Evolutionary conservation across 2,329 filamentous ascomycete genomes (phyloP).

Genomic region (Ophiostoma ulmi): DNA sequence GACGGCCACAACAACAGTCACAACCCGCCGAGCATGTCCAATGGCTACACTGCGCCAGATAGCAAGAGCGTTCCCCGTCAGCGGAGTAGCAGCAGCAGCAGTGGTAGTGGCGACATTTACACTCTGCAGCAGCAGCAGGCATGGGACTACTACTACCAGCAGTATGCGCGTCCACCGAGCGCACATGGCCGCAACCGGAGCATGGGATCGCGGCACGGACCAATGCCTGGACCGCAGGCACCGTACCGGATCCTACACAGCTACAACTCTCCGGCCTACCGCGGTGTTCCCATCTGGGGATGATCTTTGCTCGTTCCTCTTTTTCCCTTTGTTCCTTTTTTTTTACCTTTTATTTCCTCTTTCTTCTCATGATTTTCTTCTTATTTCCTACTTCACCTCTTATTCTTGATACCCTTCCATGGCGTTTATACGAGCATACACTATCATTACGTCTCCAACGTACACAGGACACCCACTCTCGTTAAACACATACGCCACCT

Average conservation of each 20-base stretch:
- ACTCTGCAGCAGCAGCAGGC: slow-evolving; percentile 29
- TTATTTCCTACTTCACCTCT: neutral
- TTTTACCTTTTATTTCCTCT: neutral
- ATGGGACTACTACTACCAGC: slow-evolving; percentile 35
- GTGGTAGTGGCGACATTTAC: slow-evolving; percentile 3
- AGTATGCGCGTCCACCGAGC: slow-evolving; percentile 32
- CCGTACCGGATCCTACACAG: slow-evolving; percentile 53
- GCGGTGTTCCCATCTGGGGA: slow-evolving; percentile 52
- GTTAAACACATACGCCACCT: neutral
- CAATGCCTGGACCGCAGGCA: slow-evolving; percentile 26
- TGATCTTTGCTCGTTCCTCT: slow-evolving; percentile 28
- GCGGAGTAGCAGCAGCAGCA: neutral
- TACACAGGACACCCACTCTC: neutral
- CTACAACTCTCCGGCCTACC: slow-evolving; percentile 55
- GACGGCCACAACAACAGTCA: neutral
- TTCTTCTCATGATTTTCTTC: neutral
- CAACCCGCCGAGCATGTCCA: neutral
- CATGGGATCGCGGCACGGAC: slow-evolving; percentile 31
- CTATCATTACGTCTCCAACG: neutral
- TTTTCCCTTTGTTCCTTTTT: neutral
- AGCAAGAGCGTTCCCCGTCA: neutral
- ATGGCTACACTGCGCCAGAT: neutral
- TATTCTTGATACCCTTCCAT: slow-evolving; percentile 2
- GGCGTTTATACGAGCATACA: neutral
- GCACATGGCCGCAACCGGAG: slow-evolving; percentile 39